A percentile compares a stretch with the other conserved stretches of the same genome.
These are phyloP conservation scores for Penicillium daleae DNA, from an alignment of 495 filamentous ascomycete genomes.

Conservation along the genomic window DNA sequence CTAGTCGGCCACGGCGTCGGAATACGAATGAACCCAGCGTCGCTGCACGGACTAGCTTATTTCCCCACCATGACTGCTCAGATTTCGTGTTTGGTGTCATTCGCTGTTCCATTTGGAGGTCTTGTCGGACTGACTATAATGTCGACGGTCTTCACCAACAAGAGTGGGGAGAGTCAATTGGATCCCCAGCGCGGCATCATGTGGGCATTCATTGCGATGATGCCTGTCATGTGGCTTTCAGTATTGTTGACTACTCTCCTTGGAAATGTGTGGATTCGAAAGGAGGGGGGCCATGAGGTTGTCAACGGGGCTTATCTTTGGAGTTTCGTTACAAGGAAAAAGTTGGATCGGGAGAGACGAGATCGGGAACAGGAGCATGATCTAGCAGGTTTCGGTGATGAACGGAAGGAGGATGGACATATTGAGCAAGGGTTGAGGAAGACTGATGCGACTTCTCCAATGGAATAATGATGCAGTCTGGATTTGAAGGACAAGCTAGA, in stretches of 20 bases:
- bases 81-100: constrained; percentile 54
- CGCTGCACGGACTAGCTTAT: constrained; percentile 57
- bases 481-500: not conserved
- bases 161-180: constrained; percentile 33
- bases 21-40: constrained; percentile 49
- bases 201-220: constrained; percentile 58
- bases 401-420: not conserved
- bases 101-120: constrained; percentile 60
- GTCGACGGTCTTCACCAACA: constrained; percentile 64
- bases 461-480: not conserved
- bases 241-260: constrained; percentile 48
- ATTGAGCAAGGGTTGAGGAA: not conserved
- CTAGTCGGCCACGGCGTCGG: constrained; percentile 61
- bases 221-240: constrained; percentile 56
- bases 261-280: constrained; percentile 59
- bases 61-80: constrained; percentile 54
- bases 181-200: constrained; percentile 49
- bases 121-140: constrained; percentile 61
- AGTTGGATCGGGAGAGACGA: not conserved
- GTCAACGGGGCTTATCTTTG: constrained; percentile 20
- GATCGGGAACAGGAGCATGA: constrained; percentile 2
- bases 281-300: constrained; percentile 29
- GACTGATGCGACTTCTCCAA: not conserved
- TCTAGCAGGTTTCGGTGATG: not conserved
- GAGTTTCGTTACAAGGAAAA: constrained; percentile 17